Percentiles rank a stretch among this genome's conserved stretches.
Evolutionary conservation across 208 protist species (phyloP).

Genomic region (Crithidia brevicula): DNA sequence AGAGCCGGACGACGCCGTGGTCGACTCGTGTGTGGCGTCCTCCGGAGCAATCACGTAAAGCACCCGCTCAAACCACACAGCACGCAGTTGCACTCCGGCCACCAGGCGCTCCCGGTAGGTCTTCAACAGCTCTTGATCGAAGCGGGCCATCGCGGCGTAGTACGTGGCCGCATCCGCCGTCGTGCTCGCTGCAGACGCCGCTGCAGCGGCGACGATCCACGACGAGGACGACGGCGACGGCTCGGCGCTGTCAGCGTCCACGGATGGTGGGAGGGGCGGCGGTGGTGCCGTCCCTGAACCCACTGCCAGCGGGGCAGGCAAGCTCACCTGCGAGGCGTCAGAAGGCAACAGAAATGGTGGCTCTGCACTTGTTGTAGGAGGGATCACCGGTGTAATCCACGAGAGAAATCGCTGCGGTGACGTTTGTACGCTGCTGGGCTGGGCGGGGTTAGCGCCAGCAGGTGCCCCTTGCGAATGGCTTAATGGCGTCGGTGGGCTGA

Average conservation of each 20-base stretch:
- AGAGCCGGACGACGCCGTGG: background rate
- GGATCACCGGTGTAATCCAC: slow-evolving; percentile 13
- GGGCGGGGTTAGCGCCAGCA: no score
- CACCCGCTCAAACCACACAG: slow-evolving; percentile 38
- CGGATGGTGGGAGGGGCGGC: no score
- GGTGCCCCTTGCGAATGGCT: no score
- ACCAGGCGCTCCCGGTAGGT: slow-evolving; percentile 54
- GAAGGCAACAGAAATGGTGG: background rate
- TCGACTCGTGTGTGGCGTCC: slow-evolving; percentile 6
- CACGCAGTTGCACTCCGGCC: slow-evolving; percentile 40
- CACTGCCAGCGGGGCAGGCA: no score
- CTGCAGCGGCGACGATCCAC: background rate
- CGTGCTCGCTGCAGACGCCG: background rate
- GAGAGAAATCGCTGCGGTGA: background rate
- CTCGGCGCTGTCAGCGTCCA: background rate
- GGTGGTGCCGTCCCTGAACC: no score
- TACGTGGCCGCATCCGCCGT: background rate
- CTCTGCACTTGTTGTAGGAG: background rate
- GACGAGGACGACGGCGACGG: background rate
- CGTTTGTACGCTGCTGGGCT: no score
- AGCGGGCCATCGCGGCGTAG: slow-evolving; percentile 28
- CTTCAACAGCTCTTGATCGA: slow-evolving; percentile 54
- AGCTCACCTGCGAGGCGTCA: no score
- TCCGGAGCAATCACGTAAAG: slow-evolving; percentile 58
- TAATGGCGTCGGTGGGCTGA: background rate